phyloP scores from a whole-genome alignment of 1,139 yeast species.

The Taiozyma onychis region DNA sequence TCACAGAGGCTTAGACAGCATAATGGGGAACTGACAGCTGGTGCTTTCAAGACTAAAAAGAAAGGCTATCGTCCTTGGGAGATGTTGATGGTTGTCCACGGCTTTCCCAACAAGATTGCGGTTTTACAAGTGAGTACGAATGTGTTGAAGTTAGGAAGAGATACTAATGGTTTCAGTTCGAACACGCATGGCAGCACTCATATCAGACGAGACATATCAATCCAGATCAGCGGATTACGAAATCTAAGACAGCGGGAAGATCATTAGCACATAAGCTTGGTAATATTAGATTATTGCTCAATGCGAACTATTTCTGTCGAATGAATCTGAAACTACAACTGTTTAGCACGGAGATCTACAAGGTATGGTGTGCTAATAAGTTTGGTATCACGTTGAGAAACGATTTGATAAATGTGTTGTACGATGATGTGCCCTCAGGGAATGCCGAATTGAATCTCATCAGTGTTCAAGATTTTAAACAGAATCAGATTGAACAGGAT shows the following conservation, averaged over 20 bases:
- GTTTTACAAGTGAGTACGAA: constrained; percentile 52
- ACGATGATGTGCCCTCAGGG: constrained; percentile 10
- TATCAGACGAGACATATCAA: constrained; percentile 57
- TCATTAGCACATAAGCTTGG: constrained; percentile 47
- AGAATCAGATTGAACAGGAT: constrained; percentile 11
- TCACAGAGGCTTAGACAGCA: constrained; percentile 60
- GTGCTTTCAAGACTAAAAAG: constrained; percentile 60
- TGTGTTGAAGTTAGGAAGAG: constrained; percentile 19
- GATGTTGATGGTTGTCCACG: constrained; percentile 55
- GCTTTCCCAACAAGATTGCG: constrained; percentile 64
- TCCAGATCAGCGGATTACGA: constrained; percentile 25
- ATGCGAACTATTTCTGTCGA: constrained; percentile 35
- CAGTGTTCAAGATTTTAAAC: constrained; percentile 23
- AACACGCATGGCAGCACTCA: constrained; percentile 78
- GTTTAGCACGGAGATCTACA: constrained; percentile 29
- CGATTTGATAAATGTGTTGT: constrained; percentile 9
- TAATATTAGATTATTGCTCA: constrained; percentile 41
- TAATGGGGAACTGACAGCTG: constrained; percentile 65
- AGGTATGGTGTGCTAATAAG: constrained; percentile 29
- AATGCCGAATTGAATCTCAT: constrained; percentile 18
- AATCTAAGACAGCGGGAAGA: constrained; percentile 30
- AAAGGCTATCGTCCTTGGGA: constrained; percentile 67
- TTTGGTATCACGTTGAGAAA: constrained; percentile 24
- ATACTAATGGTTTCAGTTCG: constrained; percentile 26
- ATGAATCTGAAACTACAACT: constrained; percentile 38